Base-by-base conservation (phyloP, 2,329 filamentous ascomycete species). In the Colletotrichum sp. region DNA sequence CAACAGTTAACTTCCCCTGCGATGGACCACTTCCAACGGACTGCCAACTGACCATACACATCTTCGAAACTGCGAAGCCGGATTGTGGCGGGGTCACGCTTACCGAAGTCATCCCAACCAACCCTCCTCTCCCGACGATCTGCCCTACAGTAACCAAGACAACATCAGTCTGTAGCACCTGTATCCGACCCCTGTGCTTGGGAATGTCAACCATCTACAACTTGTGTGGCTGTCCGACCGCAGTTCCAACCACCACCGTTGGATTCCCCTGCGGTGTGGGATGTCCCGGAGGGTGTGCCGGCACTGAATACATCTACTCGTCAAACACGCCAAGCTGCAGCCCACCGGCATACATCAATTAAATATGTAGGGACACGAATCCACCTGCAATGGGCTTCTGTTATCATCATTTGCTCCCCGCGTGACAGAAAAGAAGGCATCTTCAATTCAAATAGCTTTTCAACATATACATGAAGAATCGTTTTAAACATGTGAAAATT, bases 1-100 rank as follows among this genome's bases (percentile, higher is more conserved):
- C 62, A 6, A 81, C 77, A 7, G 36, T 70, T 5, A 78, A 74
- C 32, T 79, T 75, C 5, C 73, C 80, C 2, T 82, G 81, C 14
- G 73, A 75, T 4, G 78, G 76, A 1, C 32, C 24, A 1, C 77
- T 71, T 55, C 66, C 74, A 21, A 69, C 61, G 2, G 72, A 58
- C 5, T 81, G 79, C 59, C 48, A 48, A 24, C 10, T 24, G 14
- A 77, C 69, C 4, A 63, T 61, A 3, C 76, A 76, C 59, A 64
- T 73, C 21, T 71, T 59, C 63, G 65, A 73, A 13, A 73, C 63
- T 9, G 24, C 68, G 12, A 67, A 28, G 2, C 72, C 43, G 3
- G 69, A 26, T 10, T 73, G 73, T 26, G 52, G 55, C 13, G 26
- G 26, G 7, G 5, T 26, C 24, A 21, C n/a, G 9, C 32, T 21